Percentiles rank a stretch among this genome's conserved stretches.
Evolutionary conservation across 2,329 filamentous ascomycete genomes (phyloP).

Genomic region (Hypoxylon sp.): DNA sequence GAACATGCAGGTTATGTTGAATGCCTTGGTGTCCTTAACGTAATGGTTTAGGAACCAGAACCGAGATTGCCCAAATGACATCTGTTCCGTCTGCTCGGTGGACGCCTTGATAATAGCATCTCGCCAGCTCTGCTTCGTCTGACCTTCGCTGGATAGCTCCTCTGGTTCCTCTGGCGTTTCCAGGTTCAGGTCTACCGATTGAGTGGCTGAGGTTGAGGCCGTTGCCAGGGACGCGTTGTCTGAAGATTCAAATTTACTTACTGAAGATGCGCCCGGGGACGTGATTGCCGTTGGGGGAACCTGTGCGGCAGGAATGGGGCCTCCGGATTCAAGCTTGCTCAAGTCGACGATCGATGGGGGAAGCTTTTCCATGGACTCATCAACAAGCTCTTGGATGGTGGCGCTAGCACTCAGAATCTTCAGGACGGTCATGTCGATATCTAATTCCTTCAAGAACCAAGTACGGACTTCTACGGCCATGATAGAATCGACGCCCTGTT

Average conservation of each 20-base stretch:
- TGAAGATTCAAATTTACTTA: too few relatives aligned
- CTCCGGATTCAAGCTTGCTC: too few relatives aligned
- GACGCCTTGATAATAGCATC: not conserved
- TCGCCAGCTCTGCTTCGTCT: not conserved
- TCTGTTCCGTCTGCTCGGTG: too few relatives aligned
- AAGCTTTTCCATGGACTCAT: not conserved
- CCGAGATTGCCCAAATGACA: slow-evolving; percentile 24
- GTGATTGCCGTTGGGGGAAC: too few relatives aligned
- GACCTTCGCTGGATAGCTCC: not conserved
- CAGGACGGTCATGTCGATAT: slow-evolving; percentile 1
- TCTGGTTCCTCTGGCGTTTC: too few relatives aligned
- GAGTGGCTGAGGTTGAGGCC: too few relatives aligned
- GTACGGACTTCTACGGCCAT: not conserved
- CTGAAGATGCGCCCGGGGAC: too few relatives aligned
- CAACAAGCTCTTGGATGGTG: not conserved
- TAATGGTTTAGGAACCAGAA: slow-evolving; percentile 24
- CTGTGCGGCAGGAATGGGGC: too few relatives aligned
- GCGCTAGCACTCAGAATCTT: not conserved
- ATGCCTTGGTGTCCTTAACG: slow-evolving; percentile 12
- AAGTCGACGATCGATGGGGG: too few relatives aligned
- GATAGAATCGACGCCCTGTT: not conserved
- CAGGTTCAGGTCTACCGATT: too few relatives aligned
- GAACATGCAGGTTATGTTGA: slow-evolving; percentile 15
- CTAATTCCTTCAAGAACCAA: not conserved
- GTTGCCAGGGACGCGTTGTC: too few relatives aligned